Evolutionary conservation across 1,139 yeast species (phyloP).

Genomic region (Yamadazyma sp.): DNA sequence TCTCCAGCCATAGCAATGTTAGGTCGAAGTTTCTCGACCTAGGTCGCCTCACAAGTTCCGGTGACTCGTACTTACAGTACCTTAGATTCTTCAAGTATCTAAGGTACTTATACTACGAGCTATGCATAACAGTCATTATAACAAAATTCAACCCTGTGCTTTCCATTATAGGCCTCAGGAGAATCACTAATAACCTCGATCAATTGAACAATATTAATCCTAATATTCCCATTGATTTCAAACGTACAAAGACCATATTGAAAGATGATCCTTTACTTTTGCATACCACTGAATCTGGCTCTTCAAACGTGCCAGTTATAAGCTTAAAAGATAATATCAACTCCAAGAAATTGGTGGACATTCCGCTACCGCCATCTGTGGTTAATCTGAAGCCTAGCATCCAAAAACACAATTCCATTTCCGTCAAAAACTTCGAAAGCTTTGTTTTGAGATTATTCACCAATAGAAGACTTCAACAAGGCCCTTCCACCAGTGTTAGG

Average conservation of each 20-base stretch:
- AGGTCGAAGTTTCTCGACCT: background rate
- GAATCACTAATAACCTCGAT: constrained; percentile 29
- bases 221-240: constrained; percentile 23
- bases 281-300: constrained; percentile 3
- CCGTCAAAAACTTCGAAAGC: constrained; percentile 56
- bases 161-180: constrained; percentile 28
- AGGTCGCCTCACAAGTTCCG: background rate
- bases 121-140: constrained; percentile 45
- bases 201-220: constrained; percentile 29
- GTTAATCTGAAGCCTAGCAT: constrained; percentile 14
- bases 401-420: constrained; percentile 30
- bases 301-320: constrained; percentile 9
- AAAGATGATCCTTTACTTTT: constrained; percentile 10
- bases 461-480: constrained; percentile 19
- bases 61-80: background rate
- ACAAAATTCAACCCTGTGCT: constrained; percentile 33
- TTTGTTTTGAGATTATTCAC: constrained; percentile 46
- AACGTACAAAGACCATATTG: constrained; percentile 10
- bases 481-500: constrained; percentile 9
- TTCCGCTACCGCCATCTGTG: constrained; percentile 15
- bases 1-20: background rate
- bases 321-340: constrained; percentile 10
- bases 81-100: background rate
- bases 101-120: constrained; percentile 35
- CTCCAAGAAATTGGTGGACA: constrained; percentile 6